Conservation (phyloP, 306 rosid species). For the Luffa acutangula region DNA sequence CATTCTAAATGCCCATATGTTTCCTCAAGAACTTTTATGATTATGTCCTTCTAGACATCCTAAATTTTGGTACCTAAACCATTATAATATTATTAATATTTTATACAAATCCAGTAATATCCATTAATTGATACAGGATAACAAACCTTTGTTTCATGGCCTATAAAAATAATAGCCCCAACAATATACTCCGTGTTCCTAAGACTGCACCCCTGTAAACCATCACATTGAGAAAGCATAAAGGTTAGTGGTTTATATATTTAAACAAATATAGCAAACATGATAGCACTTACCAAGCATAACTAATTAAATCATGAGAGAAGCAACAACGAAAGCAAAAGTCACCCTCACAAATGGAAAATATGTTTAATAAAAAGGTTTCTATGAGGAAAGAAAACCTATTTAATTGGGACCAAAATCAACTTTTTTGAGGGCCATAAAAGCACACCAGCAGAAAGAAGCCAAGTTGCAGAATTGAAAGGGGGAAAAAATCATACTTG, state of each 20-base stretch:
- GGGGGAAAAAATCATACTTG: conserved; percentile 45
- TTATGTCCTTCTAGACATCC: not conserved
- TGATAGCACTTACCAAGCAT: not conserved
- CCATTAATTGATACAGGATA: conserved; percentile 10
- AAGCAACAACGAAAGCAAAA: not conserved
- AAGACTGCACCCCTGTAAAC: conserved; percentile 92
- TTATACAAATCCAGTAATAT: not conserved
- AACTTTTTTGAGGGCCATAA: not conserved
- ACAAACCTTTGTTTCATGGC: conserved; percentile 92
- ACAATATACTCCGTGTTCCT: conserved; percentile 92
- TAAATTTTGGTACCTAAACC: not conserved
- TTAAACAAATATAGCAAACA: conserved; percentile 6
- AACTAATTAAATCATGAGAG: not conserved
- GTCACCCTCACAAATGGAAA: not conserved
- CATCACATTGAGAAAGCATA: conserved; percentile 7
- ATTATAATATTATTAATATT: not conserved
- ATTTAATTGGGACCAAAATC: not conserved
- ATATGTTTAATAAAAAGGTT: not conserved
- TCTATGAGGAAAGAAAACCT: not conserved
- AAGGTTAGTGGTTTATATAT: conserved; percentile 12
- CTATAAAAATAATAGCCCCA: conserved; percentile 82
- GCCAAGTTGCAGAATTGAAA: conserved; percentile 4
- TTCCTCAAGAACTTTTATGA: not conserved
- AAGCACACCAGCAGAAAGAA: conserved; percentile 1
- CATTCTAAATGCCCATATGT: not conserved